Percentiles rank a stretch among this genome's conserved stretches.
phyloP scores from a whole-genome alignment of 208 protist species.

The Leishmania tarentolae region DNA sequence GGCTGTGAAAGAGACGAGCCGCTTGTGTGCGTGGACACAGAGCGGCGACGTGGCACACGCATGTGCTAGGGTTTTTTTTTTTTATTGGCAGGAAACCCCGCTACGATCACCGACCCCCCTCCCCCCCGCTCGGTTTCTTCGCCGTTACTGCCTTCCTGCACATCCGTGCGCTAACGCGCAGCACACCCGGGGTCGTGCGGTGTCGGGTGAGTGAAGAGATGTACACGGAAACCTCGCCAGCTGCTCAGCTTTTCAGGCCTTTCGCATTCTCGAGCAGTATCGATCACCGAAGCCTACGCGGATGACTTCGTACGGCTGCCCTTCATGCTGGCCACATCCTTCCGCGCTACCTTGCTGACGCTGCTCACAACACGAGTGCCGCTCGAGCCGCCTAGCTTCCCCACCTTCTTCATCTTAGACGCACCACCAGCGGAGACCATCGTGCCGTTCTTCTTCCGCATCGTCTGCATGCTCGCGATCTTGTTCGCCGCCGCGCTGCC shows the following conservation, averaged over 20 bases:
- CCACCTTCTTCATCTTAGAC: slow-evolving; percentile 55
- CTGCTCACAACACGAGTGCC: slow-evolving; percentile 44
- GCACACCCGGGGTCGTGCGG: background rate
- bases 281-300: background rate
- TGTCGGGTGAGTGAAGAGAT: background rate
- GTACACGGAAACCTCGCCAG: background rate
- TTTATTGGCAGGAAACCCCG: background rate
- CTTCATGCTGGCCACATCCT: slow-evolving; percentile 30
- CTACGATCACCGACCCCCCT: background rate
- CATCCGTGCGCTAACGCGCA: background rate
- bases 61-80: background rate
- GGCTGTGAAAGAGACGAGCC: background rate
- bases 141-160: background rate
- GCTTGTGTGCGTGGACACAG: background rate
- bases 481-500: slow-evolving; percentile 8
- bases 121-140: slow-evolving; percentile 1
- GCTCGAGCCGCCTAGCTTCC: slow-evolving; percentile 11
- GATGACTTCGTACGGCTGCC: slow-evolving; percentile 5
- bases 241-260: background rate
- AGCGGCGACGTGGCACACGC: background rate
- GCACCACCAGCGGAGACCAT: slow-evolving; percentile 26
- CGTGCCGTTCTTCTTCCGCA: slow-evolving; percentile 22
- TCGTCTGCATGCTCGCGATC: slow-evolving; percentile 38
- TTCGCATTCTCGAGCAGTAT: background rate
- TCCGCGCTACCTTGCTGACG: slow-evolving; percentile 33